Percentiles rank a stretch among this genome's conserved stretches.
These are phyloP conservation scores for Microsporum ferrugineum DNA, from an alignment of 2,329 filamentous ascomycete species.

Conservation along the genomic window DNA sequence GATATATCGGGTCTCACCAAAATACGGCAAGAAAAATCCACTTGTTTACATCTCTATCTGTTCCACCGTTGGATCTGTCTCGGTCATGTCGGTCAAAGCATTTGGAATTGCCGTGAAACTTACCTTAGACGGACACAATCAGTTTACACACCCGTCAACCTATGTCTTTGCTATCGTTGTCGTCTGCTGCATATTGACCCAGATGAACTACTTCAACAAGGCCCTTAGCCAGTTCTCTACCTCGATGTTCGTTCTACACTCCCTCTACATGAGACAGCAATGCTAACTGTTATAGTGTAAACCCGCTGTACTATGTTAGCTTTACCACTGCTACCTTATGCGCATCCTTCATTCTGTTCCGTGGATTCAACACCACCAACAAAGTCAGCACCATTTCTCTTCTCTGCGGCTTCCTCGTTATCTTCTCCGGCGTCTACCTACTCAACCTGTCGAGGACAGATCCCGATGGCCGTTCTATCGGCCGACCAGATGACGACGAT, in stretches of 20 bases:
- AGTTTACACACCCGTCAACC: conserved; percentile 87
- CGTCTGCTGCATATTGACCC: conserved; percentile 83
- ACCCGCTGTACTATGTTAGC: conserved; percentile 92
- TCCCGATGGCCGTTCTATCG: conserved; percentile 62
- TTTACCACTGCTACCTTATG: conserved; percentile 91
- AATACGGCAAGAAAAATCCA: conserved; percentile 88
- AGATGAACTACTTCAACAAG: conserved; percentile 99
- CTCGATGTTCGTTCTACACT: conserved; percentile 61
- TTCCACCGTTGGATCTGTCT: conserved; percentile 91
- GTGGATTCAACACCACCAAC: conserved; percentile 90
- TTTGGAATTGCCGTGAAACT: conserved; percentile 97
- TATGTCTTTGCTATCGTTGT: conserved; percentile 96
- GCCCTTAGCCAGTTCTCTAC: conserved; percentile 92
- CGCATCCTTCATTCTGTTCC: conserved; percentile 91
- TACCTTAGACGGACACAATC: conserved; percentile 84
- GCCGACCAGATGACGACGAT: conserved; percentile 51
- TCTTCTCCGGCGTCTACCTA: conserved; percentile 90
- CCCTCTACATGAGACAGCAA: background rate
- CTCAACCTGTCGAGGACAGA: conserved; percentile 91
- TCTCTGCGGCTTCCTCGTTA: conserved; percentile 83
- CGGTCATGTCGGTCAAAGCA: conserved; percentile 98
- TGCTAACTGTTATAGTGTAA: conserved; percentile 53
- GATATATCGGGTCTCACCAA: conserved; percentile 89
- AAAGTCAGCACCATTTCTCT: conserved; percentile 85
- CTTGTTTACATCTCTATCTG: conserved; percentile 96